Evolutionary conservation across 495 filamentous ascomycete genomes (phyloP), one percentile per base, ranked within the genome.

Genomic region (Aspergillus coremiiformis): DNA sequence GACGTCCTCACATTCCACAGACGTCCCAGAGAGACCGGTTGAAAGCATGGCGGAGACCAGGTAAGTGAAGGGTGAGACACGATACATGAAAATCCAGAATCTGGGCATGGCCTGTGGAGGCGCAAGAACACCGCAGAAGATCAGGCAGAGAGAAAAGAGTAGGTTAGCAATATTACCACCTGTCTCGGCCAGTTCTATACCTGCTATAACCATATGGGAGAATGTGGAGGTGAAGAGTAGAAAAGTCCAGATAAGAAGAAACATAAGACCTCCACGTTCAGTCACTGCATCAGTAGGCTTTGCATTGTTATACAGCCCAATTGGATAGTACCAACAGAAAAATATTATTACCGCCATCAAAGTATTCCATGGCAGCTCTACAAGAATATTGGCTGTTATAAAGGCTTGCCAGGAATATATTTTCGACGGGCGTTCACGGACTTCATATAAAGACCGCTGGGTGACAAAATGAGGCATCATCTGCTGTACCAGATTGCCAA

Each of bases 21-120:
- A 15, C 0, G 56, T 48, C 17, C 39, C 76, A 72, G 46, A 81
- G 75, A 51, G 78, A 76, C 10, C 85, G 60, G 72, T 66, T 0
- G 78, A 70, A 3, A 56, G 15, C 29, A 60, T 15, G 6, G 45
- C 44, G 5, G 50, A 51, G 2, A 56, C 46, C 30, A 56, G 60
- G 55, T 86, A 85, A 0, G 77, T 81, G 41, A 85, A 76, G 9
- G 84, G 82, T 15, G 77, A 81, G 55, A 83, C 72, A 32, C 79
- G 78, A 62, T 85, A 84, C 78, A 85, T 82, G 69, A 85, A 85
- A 54, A 83, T 82, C 83, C 83, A 86, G 73, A 87, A 89, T 14
- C 77, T 68, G 1, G 84, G 84, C 12, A 85, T 66, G 1, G 70
- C 74, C 8, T 65, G 59, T 0, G 83, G 81, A 15, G 46, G 30